phyloP scores from a whole-genome alignment of 805 yeast genomes.

The Millerozyma miso region DNA sequence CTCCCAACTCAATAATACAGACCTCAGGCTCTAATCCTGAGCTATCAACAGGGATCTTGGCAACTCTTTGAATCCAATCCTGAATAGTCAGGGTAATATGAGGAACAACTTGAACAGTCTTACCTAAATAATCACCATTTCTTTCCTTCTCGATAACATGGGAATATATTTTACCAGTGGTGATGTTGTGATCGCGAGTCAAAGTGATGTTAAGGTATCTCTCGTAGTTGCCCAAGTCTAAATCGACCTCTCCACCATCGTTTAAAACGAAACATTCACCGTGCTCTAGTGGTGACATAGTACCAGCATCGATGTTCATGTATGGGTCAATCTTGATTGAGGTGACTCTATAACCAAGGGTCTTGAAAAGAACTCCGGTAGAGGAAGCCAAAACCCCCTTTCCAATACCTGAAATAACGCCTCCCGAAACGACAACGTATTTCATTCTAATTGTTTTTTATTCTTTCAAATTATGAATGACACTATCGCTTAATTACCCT shows the following conservation, averaged over 20 bases:
- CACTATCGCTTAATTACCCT: not conserved
- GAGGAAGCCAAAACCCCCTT: conserved; percentile 98
- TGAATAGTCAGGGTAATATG: conserved; percentile 96
- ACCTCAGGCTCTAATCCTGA: conserved; percentile 89
- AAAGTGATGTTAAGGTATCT: conserved; percentile 91
- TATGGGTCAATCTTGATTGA: conserved; percentile 98
- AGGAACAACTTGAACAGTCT: conserved; percentile 99
- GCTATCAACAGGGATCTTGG: conserved; percentile 86
- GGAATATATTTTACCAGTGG: conserved; percentile 96
- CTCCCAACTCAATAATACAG: conserved; percentile 96
- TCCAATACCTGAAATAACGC: conserved; percentile 99
- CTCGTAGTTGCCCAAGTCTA: conserved; percentile 97
- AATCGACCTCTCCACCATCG: conserved; percentile 99
- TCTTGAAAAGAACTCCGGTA: conserved; percentile 90
- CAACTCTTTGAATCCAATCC: conserved; percentile 95
- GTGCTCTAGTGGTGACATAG: conserved; percentile 98
- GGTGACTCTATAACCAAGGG: conserved; percentile 91
- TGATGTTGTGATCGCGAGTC: conserved; percentile 92
- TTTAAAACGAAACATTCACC: conserved; percentile 97
- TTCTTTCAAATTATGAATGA: not conserved
- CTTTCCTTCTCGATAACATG: conserved; percentile 93
- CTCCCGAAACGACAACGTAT: conserved; percentile 99
- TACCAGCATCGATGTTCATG: conserved; percentile 99
- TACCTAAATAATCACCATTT: conserved; percentile 95
- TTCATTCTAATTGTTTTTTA: conserved; percentile 53